Evolutionary conservation across 129 eudicot genomes (phyloP), one percentile per base, ranked within the genome.

Genomic region (Mikania micrantha): DNA sequence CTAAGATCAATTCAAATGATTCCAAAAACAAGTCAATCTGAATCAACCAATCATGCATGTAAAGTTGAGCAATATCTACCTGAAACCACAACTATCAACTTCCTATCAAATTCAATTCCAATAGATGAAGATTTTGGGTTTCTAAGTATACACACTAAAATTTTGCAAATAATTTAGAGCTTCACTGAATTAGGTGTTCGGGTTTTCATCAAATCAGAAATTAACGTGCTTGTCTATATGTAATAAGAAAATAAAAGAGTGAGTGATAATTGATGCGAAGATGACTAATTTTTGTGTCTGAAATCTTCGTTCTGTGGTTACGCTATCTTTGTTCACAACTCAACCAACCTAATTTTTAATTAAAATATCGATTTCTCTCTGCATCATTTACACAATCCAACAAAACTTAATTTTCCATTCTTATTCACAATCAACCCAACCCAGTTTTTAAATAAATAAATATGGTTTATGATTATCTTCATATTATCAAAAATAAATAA

Each of bases 191-290:
- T 76, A 27, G 42, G 69, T 3, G 47, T 45, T 45, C 45, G 62
- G 75, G 75, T 36, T 52, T 52, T 76, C 54, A 15, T 39, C 24
- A 62, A 72, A 72, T 61, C 62, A 22, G 39, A 60, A 47, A 32
- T 34, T 15, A 17, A 34, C 32, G 35, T 5, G 50, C 60, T 49
- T 60, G 8, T 60, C 29, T 71, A 21, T 25, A 12, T 39, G 49
- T 48, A 22, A 34, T 29, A 21, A 45, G 32, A 31, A 13, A 32
- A 8, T 9, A 45, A 45, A 35, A 61, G 7, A 34, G 69, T 72
- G 62, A 72, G 10, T 32, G 62, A 72, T 61, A 63, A 69, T 47
- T 61, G 77, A 72, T 70, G 70, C 61, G 70, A 48, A 36, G 64
- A 49, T 73, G n/a, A n/a, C n/a, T n/a, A n/a, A n/a, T n/a, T n/a